Evolutionary conservation across 441 rosid species (phyloP), one percentile per base, ranked within the genome.

Genomic region (Metrosideros polymorpha): DNA sequence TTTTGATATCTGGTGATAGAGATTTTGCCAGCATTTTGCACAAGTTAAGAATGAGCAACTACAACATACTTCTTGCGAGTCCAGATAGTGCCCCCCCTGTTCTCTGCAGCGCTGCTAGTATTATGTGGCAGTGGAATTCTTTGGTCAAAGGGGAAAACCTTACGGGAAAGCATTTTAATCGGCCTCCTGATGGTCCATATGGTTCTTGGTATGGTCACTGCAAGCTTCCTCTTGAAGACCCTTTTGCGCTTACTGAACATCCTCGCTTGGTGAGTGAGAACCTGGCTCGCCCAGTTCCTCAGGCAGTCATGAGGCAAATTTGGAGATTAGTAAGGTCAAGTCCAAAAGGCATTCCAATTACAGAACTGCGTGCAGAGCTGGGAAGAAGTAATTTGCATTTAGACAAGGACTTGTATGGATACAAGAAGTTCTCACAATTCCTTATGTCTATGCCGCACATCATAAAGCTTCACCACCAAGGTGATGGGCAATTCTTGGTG

Each of bases 151-250:
- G 95, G 54, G 92, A 94, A 83, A 87, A 83, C 85, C 88, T 89
- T 6, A 49, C 51, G 4, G 98, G 95, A 77, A 95, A 89, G 90
- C 85, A 93, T 88, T 95, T 92, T 89, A 98, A 96, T 88, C 98
- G 91, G 79, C 98, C 98, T 82, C 99, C 99, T 4, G 99, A 98
- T 91, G 98, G 99, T 87, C 95, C 97, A 77, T 92, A 89, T 87
- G 91, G 93, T 88, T 96, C 99, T 85, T 98, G 98, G 99, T 98
- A 96, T 88, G 99, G 98, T 88, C 93, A 94, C 86, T 93, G 90
- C 87, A 93, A 87, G 89, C 92, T 87, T 54, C 92, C 95, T 86
- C 93, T 95, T n/a, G 92, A 92, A 87, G 95, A 97, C 83, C 98
- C 98, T 2, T 96, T 93, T 86, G 84, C 90, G 25, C 84, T 82